phyloP scores from a whole-genome alignment of 352 stramenopile genomes.

The Lagenidium giganteum region DNA sequence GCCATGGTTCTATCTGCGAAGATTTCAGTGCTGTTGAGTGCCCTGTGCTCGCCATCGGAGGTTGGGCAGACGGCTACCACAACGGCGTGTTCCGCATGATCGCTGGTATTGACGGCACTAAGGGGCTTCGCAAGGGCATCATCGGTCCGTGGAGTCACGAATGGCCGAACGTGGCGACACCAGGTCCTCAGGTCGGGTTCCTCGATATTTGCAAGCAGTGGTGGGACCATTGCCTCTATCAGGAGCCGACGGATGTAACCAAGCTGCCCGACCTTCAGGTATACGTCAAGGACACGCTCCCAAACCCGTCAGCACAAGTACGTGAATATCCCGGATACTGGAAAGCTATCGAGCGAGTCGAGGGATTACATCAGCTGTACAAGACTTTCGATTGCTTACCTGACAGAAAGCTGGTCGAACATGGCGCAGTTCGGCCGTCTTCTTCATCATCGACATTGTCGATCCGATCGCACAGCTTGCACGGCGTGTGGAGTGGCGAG shows the following conservation, averaged over 20 bases:
- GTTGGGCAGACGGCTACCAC: conserved; percentile 47
- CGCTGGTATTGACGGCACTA: conserved; percentile 21
- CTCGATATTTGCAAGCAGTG: conserved; percentile 42
- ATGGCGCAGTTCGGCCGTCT: not conserved
- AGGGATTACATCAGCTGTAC: conserved; percentile 28
- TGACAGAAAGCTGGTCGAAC: conserved; percentile 1
- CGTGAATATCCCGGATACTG: conserved; percentile 35
- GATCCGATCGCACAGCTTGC: conserved; percentile 26
- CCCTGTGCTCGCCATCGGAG: conserved; percentile 34
- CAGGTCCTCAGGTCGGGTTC: conserved; percentile 38
- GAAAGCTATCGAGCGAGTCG: conserved; percentile 24
- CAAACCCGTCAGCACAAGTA: conserved; percentile 26
- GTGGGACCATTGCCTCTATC: conserved; percentile 38
- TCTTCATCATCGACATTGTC: conserved; percentile 7
- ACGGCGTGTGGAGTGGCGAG: conserved; percentile 43
- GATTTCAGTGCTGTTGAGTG: conserved; percentile 26
- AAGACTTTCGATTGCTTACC: conserved; percentile 23
- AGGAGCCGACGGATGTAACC: conserved; percentile 12
- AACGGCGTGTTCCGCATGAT: conserved; percentile 45
- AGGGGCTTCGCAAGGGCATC: conserved; percentile 30
- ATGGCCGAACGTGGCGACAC: conserved; percentile 39
- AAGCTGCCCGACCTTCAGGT: conserved; percentile 35
- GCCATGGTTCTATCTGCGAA: conserved; percentile 41
- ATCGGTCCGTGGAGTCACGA: conserved; percentile 50
- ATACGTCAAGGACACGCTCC: conserved; percentile 38